Evolutionary conservation across 148 eudicot genomes (phyloP), one percentile per base, ranked within the genome.

Genomic region (Tetragonia tetragonoides): DNA sequence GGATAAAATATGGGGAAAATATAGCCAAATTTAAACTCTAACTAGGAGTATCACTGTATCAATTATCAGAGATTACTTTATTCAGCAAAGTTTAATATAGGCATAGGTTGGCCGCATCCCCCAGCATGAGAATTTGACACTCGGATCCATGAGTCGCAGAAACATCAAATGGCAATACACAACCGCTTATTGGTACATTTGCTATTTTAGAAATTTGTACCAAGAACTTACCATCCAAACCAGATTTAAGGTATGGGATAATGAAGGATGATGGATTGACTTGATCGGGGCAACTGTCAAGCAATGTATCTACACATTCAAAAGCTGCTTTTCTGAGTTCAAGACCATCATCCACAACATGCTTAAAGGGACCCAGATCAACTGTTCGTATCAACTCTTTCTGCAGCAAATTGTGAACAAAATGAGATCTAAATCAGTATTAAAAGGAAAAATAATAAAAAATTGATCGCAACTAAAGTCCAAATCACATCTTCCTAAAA

Each of bases 361-460:
- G 97, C 91, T 95, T 95, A 81, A 95, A 95, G 72, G 99, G 99
- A 75, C 99, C 98, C 57, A 95, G 86, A 87, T 95, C 98, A 49
- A 95, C 98, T 51, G 98, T 95, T 74, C 99, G 87, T 71, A 95
- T 95, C 89, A 95, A 80, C 83, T 95, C 99, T 95, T 89, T 68
- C 99, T 95, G 97, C 89, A 87, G 1, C 37, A 72, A 53, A 70
- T 39, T 20, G 79, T 37, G 40, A 68, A 71, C 69, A 46, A 37
- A 12, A 20, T 46, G 53, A 23, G 65, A 39, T 47, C 39, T 24
- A 61, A 15, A 75, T 5, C 41, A 12, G 34, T 28, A 28, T 28
- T 28, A 28, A 28, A 28, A 28, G n/a, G 49, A n/a, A 56, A 56
- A 63, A 14, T 15, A 17, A 15, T 59, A 46, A 72, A 18, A 49